phyloP scores from a whole-genome alignment of 208 protist genomes.

The Trypanosoma boissoni region DNA sequence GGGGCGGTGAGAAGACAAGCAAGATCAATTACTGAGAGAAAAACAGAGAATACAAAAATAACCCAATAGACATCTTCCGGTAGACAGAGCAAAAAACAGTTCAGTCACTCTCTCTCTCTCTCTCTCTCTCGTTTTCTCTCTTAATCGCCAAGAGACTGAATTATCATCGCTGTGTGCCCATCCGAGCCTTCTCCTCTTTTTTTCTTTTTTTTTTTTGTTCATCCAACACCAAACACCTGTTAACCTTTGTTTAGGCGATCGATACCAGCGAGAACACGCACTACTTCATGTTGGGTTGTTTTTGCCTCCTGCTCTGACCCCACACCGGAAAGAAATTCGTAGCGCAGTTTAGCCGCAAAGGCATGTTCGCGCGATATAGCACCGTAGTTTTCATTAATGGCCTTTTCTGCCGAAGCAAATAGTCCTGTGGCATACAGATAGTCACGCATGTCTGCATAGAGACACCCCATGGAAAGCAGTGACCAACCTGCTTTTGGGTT shows the following conservation, averaged over 20 bases:
- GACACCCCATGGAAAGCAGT: conserved; percentile 68
- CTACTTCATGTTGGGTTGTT: conserved; percentile 66
- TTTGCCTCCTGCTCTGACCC: conserved; percentile 85
- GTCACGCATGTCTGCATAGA: conserved; percentile 87
- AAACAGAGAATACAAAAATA: too few relatives aligned
- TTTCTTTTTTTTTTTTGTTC: neutral
- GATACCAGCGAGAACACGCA: conserved; percentile 63
- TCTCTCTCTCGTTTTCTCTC: neutral
- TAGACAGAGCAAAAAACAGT: too few relatives aligned
- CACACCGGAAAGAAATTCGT: conserved; percentile 83
- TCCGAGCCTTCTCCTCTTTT: too few relatives aligned
- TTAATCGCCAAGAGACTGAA: neutral
- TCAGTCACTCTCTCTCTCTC: neutral
- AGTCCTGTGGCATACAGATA: conserved; percentile 87
- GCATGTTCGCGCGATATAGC: conserved; percentile 51
- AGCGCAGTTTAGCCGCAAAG: conserved; percentile 58
- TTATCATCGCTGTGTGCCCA: too few relatives aligned
- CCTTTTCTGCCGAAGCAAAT: conserved; percentile 72
- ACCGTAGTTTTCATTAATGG: conserved; percentile 57
- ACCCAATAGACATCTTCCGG: too few relatives aligned
- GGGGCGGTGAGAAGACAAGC: too few relatives aligned
- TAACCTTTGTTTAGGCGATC: conserved; percentile 38
- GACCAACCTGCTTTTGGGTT: conserved; percentile 63
- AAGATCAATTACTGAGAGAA: too few relatives aligned
- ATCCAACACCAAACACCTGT: neutral